These are phyloP conservation scores for Clonostachys rhizophaga DNA, from an alignment of 2,329 filamentous ascomycete genomes.

Conservation along the genomic window DNA sequence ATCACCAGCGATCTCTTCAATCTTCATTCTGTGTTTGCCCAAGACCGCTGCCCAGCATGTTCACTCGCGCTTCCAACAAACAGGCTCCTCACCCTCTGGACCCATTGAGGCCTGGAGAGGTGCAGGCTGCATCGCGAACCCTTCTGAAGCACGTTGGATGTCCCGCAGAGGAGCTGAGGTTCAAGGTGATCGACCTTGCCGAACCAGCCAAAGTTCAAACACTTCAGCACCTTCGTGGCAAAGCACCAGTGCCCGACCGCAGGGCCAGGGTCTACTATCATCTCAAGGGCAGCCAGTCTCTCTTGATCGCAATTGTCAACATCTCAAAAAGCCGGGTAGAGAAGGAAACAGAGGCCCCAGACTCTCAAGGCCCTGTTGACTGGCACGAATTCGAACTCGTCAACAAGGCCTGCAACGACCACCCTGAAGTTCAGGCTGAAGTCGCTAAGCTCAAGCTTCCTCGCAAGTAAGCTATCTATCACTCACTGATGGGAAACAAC, in stretches of 20 bases:
- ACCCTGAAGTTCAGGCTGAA: constrained; percentile 7
- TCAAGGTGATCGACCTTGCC: constrained; percentile 1
- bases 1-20: too few relatives aligned
- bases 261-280: neutral
- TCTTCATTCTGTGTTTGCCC: too few relatives aligned
- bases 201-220: neutral
- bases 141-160: neutral
- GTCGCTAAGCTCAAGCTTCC: constrained; percentile 9
- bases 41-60: too few relatives aligned
- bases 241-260: neutral
- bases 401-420: neutral
- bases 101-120: neutral
- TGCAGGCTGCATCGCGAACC: neutral
- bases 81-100: neutral
- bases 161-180: neutral
- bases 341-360: neutral
- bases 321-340: neutral
- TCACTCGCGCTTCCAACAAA: too few relatives aligned
- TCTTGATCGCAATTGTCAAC: neutral
- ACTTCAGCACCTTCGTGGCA: neutral
- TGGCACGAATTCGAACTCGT: constrained; percentile 1
- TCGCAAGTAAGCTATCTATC: too few relatives aligned
- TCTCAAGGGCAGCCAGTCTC: neutral
- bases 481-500: too few relatives aligned
- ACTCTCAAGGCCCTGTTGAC: constrained; percentile 1